Evolutionary conservation across 2,329 filamentous ascomycete species (phyloP), one percentile per base, ranked within the genome.

Genomic region (Decorospora gaudefroyi): DNA sequence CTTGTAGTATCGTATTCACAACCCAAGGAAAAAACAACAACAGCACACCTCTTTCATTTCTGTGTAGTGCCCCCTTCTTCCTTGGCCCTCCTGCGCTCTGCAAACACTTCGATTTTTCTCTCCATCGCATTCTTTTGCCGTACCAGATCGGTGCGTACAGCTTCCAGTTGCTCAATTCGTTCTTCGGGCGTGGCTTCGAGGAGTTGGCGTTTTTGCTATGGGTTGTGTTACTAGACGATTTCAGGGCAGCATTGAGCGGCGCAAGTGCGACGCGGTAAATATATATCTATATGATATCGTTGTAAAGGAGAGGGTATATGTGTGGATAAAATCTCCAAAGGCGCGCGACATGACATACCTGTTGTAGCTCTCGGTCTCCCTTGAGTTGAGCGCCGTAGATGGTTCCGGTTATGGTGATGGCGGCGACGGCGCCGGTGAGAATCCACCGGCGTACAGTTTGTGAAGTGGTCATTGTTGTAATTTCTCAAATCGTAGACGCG

Each of bases 311-410:
- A n/a, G n/a, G n/a, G n/a, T n/a, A n/a, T n/a, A n/a, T n/a, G n/a
- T n/a, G n/a, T n/a, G n/a, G n/a, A n/a, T n/a, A n/a, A n/a, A n/a
- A n/a, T n/a, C n/a, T n/a, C 1, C 15, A 16, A n/a, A 31, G 29
- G 6, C 6, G 6, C 18, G n/a, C 2, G 10, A 22, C 7, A n/a
- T 13, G 32, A 54, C 65, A 29, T 68, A 83, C 81, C 72, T 81
- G 65, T 41, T 74, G 72, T 25, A 71, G 64, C 35, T 84, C 77
- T 50, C 76, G 71, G 21, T 75, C 67, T 3, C 74, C 77, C 62
- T 83, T 84, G 47, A 85, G 52, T 5, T 76, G 76, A 13, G 83
- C 82, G 16, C 83, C 83, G 55, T 83, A 84, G 49, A 79, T 74
- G 4, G 80, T 75, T 37, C 82, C 82, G 1, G 75, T 76, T 5